phyloP scores from a whole-genome alignment of 1,284 basidiomycete species.

The Rhodofomes roseus region DNA sequence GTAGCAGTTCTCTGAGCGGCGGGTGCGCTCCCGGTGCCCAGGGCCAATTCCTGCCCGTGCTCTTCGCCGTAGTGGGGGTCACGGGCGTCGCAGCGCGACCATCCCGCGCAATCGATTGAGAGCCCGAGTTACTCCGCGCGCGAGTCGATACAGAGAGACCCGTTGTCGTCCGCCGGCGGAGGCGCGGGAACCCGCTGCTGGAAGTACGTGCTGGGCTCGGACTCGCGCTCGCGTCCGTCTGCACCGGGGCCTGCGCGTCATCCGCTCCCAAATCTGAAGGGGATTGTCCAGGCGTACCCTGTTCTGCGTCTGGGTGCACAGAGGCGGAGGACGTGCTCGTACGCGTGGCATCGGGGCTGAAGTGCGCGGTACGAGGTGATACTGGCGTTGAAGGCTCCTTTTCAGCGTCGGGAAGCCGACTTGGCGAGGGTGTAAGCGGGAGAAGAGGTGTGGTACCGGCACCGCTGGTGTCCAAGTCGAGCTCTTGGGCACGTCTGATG shows the following conservation, averaged over 20 bases:
- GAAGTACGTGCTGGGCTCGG: too few species aligned
- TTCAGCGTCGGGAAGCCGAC: background rate
- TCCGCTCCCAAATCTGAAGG: too few species aligned
- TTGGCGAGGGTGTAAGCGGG: slow-evolving; percentile 6
- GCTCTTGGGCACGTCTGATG: slow-evolving; percentile 44
- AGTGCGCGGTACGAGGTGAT: background rate
- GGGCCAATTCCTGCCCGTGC: background rate
- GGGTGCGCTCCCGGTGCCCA: slow-evolving; percentile 20
- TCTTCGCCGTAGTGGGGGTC: background rate
- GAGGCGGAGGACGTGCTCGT: background rate
- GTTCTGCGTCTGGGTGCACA: background rate
- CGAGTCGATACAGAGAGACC: background rate
- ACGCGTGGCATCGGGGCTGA: background rate
- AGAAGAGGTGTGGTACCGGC: slow-evolving; percentile 4
- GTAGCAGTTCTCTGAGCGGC: slow-evolving; percentile 49
- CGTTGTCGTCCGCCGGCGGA: slow-evolving; percentile 14
- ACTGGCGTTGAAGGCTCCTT: background rate
- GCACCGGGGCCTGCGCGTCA: background rate
- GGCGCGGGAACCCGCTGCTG: background rate
- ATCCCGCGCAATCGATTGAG: background rate
- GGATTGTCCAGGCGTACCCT: background rate
- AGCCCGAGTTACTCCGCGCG: background rate
- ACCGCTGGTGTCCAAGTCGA: background rate
- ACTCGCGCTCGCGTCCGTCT: background rate
- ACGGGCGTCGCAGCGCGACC: background rate